A percentile compares a stretch with the other conserved stretches of the same genome.
phyloP scores from a whole-genome alignment of 2,329 filamentous ascomycete genomes.

The Fusarium mangiferae region DNA sequence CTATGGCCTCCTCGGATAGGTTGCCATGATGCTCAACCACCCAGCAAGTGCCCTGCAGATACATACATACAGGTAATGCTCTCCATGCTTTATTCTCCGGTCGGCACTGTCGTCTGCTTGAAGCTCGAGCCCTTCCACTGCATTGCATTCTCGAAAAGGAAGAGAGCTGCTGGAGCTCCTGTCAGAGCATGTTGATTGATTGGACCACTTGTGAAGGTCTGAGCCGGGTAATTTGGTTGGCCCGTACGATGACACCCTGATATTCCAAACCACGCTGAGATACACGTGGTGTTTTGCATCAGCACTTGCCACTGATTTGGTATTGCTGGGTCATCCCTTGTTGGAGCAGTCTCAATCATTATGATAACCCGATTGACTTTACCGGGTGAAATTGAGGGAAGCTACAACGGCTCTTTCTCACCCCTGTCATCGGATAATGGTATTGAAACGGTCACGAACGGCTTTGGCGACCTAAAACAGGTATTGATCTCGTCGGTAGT shows the following conservation, averaged over 20 bases:
- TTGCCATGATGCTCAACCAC: constrained; percentile 20
- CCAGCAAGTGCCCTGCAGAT: constrained; percentile 22
- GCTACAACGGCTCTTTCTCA: not conserved
- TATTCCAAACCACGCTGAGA: not conserved
- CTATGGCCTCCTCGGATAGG: constrained; percentile 26
- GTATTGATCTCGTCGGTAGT: not conserved
- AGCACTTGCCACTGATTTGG: not conserved
- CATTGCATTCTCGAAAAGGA: not conserved
- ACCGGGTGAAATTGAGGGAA: not conserved
- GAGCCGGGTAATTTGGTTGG: not conserved
- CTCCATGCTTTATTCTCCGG: constrained; percentile 16
- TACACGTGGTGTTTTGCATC: not conserved
- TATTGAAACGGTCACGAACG: not conserved
- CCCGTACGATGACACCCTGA: not conserved
- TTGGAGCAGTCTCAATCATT: not conserved
- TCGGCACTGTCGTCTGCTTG: not conserved
- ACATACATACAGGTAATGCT: constrained; percentile 2
- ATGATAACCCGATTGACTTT: constrained; percentile 10
- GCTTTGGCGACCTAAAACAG: not conserved
- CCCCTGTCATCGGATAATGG: not conserved
- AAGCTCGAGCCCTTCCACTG: not conserved
- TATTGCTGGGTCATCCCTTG: not conserved
- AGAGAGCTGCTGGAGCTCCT: not conserved
- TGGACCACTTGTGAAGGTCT: not conserved
- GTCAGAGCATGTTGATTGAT: not conserved